Evolutionary conservation across 768 basidiomycete genomes (phyloP).

Genomic region (Boletus bicolor): DNA sequence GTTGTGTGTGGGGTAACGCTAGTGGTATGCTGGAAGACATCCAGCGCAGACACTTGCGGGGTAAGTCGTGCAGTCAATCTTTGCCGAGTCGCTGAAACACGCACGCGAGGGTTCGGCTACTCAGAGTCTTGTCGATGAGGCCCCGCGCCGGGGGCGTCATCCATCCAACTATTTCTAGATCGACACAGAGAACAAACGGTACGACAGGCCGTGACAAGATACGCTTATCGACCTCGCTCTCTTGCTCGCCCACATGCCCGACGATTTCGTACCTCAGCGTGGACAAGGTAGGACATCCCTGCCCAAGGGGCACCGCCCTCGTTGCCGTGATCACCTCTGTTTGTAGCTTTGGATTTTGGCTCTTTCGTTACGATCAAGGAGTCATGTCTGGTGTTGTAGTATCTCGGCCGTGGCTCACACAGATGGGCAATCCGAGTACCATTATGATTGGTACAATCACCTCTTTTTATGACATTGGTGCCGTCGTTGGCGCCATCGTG

Average conservation of each 20-base stretch:
- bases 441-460: conserved; percentile 18
- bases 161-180: neutral
- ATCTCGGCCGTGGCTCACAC: conserved; percentile 11
- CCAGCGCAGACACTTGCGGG: neutral
- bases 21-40: neutral
- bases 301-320: no score
- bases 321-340: conserved; percentile 14
- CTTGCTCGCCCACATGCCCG: no score
- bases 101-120: neutral
- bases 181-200: neutral
- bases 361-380: conserved; percentile 17
- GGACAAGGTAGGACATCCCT: no score
- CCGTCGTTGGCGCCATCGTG: conserved; percentile 9
- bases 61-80: neutral
- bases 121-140: neutral
- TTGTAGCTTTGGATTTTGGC: conserved; percentile 14
- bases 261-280: no score
- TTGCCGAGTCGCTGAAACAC: no score
- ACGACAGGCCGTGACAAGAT: no score
- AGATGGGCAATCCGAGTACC: conserved; percentile 15
- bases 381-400: conserved; percentile 16
- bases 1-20: neutral
- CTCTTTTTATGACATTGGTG: conserved; percentile 17
- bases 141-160: neutral
- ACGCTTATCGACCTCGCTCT: no score